phyloP scores from a whole-genome alignment of 2,329 filamentous ascomycete genomes.

The Neophaeococcomyces mojaviensis region DNA sequence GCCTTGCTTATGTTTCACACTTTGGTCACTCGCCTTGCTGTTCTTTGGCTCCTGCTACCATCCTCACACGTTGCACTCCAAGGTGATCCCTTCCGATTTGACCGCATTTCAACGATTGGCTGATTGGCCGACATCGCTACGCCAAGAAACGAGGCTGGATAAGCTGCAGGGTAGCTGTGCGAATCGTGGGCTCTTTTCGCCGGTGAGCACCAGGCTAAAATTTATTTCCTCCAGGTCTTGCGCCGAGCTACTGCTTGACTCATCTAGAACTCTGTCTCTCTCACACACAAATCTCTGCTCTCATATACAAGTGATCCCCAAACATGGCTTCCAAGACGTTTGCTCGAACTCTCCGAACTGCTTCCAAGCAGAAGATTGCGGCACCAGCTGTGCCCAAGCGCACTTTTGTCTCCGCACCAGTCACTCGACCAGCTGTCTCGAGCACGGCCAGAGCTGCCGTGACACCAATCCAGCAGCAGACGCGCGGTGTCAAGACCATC shows the following conservation, averaged over 20 bases:
- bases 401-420: constrained; percentile 52
- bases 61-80: too few species aligned
- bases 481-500: constrained; percentile 92
- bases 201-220: not conserved
- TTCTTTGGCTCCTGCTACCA: too few species aligned
- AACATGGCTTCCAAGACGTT: constrained; percentile 43
- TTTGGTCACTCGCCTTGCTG: too few species aligned
- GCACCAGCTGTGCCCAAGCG: constrained; percentile 46
- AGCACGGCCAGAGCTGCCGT: constrained; percentile 37
- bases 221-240: constrained; percentile 7
- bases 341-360: constrained; percentile 51
- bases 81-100: not conserved
- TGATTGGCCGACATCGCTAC: not conserved
- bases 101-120: not conserved
- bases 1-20: too few species aligned
- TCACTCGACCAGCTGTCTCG: constrained; percentile 44
- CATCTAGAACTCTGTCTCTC: not conserved
- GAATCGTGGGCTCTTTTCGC: not conserved
- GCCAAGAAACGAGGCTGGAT: constrained; percentile 8
- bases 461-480: constrained; percentile 54
- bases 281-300: not conserved
- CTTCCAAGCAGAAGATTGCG: constrained; percentile 47
- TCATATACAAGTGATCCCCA: constrained; percentile 4
- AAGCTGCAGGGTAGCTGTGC: not conserved
- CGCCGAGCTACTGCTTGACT: constrained; percentile 6